phyloP scores from a whole-genome alignment of 176 grass and related monocot species.

The Zizania latifolia region DNA sequence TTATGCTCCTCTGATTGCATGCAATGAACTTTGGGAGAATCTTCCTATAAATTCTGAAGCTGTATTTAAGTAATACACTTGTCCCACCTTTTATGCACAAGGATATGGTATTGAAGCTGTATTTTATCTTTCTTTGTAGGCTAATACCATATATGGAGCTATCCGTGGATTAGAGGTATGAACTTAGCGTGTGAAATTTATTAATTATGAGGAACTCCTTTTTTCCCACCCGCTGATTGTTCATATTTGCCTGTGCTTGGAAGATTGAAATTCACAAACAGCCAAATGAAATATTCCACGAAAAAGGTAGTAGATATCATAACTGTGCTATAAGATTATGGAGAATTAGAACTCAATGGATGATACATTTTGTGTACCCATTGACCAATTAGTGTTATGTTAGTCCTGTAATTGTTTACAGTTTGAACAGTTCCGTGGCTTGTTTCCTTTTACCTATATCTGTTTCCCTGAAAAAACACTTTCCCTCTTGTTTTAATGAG shows the following conservation, averaged over 20 bases:
- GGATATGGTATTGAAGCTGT: neutral
- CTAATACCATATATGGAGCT: conserved; percentile 89
- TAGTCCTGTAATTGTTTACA: neutral
- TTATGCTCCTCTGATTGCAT: neutral
- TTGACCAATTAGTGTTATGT: neutral
- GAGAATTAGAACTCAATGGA: neutral
- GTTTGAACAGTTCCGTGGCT: neutral
- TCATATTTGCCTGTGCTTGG: neutral
- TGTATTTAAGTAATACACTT: neutral
- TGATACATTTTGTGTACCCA: neutral
- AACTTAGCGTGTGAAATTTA: neutral
- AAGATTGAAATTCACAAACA: no score
- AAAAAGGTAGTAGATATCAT: neutral
- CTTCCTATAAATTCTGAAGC: neutral
- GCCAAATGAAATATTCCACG: no score
- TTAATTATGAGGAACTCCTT: neutral
- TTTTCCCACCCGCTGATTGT: neutral
- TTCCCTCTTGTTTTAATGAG: neutral
- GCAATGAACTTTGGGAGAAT: neutral
- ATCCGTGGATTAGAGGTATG: conserved; percentile 84
- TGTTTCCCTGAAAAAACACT: neutral
- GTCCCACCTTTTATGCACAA: neutral
- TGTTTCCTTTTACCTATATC: neutral
- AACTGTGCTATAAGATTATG: neutral
- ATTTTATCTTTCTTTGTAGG: conserved; percentile 39